A percentile compares a stretch with the other conserved stretches of the same genome.
These are phyloP conservation scores for Trametes punicea DNA, from an alignment of 768 basidiomycete genomes.

Conservation along the genomic window DNA sequence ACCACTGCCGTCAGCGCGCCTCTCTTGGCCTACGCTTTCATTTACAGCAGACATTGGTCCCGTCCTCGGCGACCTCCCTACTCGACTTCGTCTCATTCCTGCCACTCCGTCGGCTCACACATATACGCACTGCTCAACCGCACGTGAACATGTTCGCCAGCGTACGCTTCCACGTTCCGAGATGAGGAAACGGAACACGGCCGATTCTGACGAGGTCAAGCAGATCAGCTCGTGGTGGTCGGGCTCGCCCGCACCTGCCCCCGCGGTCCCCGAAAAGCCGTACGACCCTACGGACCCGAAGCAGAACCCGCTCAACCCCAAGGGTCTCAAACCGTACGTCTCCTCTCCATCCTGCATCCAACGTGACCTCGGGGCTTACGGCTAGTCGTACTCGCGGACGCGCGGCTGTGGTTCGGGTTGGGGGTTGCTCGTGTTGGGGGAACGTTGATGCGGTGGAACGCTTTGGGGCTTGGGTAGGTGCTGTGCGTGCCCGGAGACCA, in stretches of 20 bases:
- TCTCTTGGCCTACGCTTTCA: too few relatives aligned
- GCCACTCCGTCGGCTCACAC: background rate
- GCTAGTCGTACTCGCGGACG: too few relatives aligned
- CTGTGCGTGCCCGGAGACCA: constrained; percentile 94
- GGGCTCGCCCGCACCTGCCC: constrained; percentile 17
- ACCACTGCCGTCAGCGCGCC: background rate
- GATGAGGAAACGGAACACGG: too few relatives aligned
- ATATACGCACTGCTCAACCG: too few relatives aligned
- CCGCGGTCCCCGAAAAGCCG: constrained; percentile 23
- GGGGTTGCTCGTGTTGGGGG: background rate
- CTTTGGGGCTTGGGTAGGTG: constrained; percentile 52
- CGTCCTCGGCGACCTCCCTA: background rate
- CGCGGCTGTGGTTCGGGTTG: background rate
- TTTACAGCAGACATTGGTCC: too few relatives aligned
- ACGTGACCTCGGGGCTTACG: too few relatives aligned
- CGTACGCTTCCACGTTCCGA: background rate
- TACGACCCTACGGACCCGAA: constrained; percentile 75
- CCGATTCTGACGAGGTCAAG: background rate
- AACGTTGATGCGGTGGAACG: background rate
- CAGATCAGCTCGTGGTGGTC: constrained; percentile 29
- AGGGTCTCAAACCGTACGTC: constrained; percentile 92
- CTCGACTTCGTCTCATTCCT: background rate
- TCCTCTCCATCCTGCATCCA: background rate
- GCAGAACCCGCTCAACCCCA: constrained; percentile 86
- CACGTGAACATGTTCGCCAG: constrained; percentile 3